phyloP scores from a whole-genome alignment of 2,329 filamentous ascomycete genomes.

The Claviceps cyperi region DNA sequence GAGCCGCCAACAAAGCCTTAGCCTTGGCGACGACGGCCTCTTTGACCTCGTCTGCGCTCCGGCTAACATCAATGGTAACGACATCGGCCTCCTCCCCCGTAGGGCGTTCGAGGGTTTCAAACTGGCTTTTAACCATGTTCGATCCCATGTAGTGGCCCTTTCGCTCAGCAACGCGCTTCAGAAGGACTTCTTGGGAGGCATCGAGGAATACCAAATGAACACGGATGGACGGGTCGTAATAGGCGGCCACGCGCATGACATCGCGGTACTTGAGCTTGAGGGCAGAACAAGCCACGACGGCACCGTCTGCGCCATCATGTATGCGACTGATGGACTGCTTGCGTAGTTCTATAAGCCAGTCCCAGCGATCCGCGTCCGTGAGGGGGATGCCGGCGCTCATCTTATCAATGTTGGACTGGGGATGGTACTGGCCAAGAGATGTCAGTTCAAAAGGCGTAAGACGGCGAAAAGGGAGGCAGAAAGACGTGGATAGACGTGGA shows the following conservation, averaged over 20 bases:
- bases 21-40: conserved; percentile 43
- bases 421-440: conserved; percentile 45
- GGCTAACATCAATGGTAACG: conserved; percentile 54
- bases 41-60: conserved; percentile 43
- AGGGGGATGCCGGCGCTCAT: conserved; percentile 76
- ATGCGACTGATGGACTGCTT: conserved; percentile 48
- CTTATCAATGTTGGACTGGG: conserved; percentile 70
- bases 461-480: no score
- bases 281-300: conserved; percentile 93
- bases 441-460: not conserved
- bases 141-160: conserved; percentile 91
- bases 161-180: conserved; percentile 59
- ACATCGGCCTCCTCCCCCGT: conserved; percentile 55
- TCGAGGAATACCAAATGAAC: conserved; percentile 90
- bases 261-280: conserved; percentile 96
- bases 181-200: conserved; percentile 59
- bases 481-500: no score
- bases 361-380: conserved; percentile 90
- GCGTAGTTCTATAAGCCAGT: conserved; percentile 76
- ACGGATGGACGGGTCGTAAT: conserved; percentile 56
- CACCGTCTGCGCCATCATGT: conserved; percentile 46
- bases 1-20: conserved; percentile 30
- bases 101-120: conserved; percentile 76
- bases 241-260: conserved; percentile 67
- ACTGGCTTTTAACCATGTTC: conserved; percentile 87